Evolutionary conservation across 139 green algal species (phyloP), one percentile per base, ranked within the genome.

Genomic region (Closterium sp.): DNA sequence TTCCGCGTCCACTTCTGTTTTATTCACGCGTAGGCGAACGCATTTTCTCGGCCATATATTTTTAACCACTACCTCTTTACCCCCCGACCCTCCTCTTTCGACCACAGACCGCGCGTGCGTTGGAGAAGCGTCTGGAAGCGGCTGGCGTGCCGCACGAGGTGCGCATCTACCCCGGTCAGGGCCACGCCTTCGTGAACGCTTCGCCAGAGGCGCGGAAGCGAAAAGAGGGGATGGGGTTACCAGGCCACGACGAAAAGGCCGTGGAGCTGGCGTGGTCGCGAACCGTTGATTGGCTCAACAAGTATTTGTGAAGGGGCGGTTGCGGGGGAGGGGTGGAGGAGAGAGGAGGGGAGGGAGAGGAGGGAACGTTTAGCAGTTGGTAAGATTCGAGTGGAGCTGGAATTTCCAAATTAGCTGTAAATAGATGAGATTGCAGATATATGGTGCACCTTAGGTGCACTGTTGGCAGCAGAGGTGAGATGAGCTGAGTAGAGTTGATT

Each of bases 101-200:
- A 11, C 17, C 88, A 90, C 88, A 92, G 89, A n/a, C 91, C n/a
- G 94, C 90, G 31, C 90, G 92, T 11, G 31, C 70, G 62, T 87
- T 96, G 85, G 29, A 38, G 2, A 94, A 94, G 21, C 90, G 92
- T 42, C 79, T 96, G 27, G 34, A 38, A 24, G 89, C 92, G 13
- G 88, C 88, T 9, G 88, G 89, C 34, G 86, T 86, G 30, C 62
- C 62, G n/a, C 85, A 94, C 29, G 92, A 95, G 85, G 34, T 96
- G 5, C 34, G 89, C 93, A 90, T 94, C 32, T 96, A 96, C 88
- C 32, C 34, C 9, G 91, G 88, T 62, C 85, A 92, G 28, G 94
- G 94, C 29, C 94, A 96, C 89, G 94, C 91, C 28, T 96, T 96
- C 50, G 95, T 96, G 94, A 96, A 96, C 90, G 29, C 42, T 13